These are phyloP conservation scores for Xylariaceae sp. DNA, from an alignment of 2,329 filamentous ascomycete species.

Conservation along the genomic window DNA sequence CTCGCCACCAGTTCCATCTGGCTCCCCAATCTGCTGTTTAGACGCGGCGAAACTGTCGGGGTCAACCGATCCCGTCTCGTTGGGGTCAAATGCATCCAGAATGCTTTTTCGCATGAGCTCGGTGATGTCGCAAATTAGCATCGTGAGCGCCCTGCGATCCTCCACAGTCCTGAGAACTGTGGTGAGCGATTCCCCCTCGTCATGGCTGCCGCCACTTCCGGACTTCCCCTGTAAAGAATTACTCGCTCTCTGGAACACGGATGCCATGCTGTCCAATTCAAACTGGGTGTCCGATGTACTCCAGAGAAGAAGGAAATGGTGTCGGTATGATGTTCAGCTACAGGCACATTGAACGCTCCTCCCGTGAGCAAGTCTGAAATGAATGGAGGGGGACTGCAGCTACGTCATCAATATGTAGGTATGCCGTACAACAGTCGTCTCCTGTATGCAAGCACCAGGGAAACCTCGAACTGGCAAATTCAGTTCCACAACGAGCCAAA, in stretches of 20 bases:
- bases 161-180: constrained; percentile 23
- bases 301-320: no score
- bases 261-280: constrained; percentile 15
- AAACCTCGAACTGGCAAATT: no score
- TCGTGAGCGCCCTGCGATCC: constrained; percentile 24
- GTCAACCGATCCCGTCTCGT: constrained; percentile 15
- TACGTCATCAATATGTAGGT: background rate
- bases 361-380: no score
- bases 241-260: constrained; percentile 23
- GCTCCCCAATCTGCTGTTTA: constrained; percentile 3
- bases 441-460: no score
- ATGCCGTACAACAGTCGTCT: no score
- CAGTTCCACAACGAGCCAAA: no score
- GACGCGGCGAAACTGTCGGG: background rate
- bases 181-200: constrained; percentile 25
- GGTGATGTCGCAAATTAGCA: constrained; percentile 24
- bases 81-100: constrained; percentile 22
- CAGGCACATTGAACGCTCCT: no score
- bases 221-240: constrained; percentile 17
- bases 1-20: constrained; percentile 1
- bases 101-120: constrained; percentile 24
- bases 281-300: background rate
- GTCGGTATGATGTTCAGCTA: no score
- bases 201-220: constrained; percentile 12
- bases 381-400: background rate